A percentile compares a stretch with the other conserved stretches of the same genome.
These are phyloP conservation scores for Hymenoscyphus linearis DNA, from an alignment of 2,329 filamentous ascomycete genomes.

Conservation along the genomic window DNA sequence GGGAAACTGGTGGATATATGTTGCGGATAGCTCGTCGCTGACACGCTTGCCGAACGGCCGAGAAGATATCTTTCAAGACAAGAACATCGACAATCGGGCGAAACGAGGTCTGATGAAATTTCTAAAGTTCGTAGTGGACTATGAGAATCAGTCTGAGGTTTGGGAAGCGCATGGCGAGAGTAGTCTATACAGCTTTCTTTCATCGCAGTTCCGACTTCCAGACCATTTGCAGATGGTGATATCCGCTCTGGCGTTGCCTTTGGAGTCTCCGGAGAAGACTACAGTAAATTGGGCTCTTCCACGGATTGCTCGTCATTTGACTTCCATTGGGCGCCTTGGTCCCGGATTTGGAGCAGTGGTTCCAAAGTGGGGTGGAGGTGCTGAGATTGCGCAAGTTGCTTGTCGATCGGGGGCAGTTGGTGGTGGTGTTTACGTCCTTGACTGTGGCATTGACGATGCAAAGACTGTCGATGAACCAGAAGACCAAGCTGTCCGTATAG, in stretches of 20 bases:
- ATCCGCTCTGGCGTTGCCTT: slow-evolving; percentile 67
- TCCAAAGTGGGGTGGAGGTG: slow-evolving; percentile 86
- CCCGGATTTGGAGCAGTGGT: slow-evolving; percentile 84
- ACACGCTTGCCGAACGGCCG: slow-evolving; percentile 78
- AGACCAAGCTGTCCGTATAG: slow-evolving; percentile 37
- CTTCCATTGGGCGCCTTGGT: slow-evolving; percentile 82
- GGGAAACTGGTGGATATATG: slow-evolving; percentile 82
- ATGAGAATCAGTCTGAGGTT: slow-evolving; percentile 52
- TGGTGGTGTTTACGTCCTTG: slow-evolving; percentile 84
- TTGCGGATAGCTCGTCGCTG: slow-evolving; percentile 36
- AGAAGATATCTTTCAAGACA: slow-evolving; percentile 84
- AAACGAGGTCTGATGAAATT: slow-evolving; percentile 93
- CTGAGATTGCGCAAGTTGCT: slow-evolving; percentile 85
- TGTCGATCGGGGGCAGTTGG: slow-evolving; percentile 89
- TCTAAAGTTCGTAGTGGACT: slow-evolving; percentile 76
- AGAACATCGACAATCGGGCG: slow-evolving; percentile 67
- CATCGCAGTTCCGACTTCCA: slow-evolving; percentile 61
- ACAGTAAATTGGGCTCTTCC: slow-evolving; percentile 62
- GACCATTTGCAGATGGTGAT: slow-evolving; percentile 59
- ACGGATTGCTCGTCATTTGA: slow-evolving; percentile 71
- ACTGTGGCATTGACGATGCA: slow-evolving; percentile 53
- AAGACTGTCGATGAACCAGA: slow-evolving; percentile 23
- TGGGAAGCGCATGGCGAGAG: slow-evolving; percentile 54
- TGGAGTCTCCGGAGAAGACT: slow-evolving; percentile 48
- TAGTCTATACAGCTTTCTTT: slow-evolving; percentile 55